Base-by-base conservation (phyloP, 1,284 basidiomycete species). In the Agaricales sp. region DNA sequence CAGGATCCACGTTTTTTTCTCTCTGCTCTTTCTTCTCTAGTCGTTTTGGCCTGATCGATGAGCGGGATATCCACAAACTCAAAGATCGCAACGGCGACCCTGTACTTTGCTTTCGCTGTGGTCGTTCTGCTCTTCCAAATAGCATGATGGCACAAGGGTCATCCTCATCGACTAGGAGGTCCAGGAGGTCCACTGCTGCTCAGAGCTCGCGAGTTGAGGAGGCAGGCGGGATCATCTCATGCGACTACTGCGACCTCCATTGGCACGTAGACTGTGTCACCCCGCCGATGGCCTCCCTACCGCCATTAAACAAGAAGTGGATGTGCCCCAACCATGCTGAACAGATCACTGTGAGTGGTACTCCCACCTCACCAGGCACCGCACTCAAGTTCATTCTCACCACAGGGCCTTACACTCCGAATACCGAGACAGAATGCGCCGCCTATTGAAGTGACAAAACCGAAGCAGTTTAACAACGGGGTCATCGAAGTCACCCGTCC, bases 271-370 rank as follows among this genome's bases (percentile, higher is more conserved):
- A 99, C 63, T 99, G 95, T 61, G 71, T 99, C 25, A 84, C 89
- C 58, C 96, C 95, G 16, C 95, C 96, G 2, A 70, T 97, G 57
- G 73, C 85, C 18, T 75, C 75, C 43, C 85, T 98, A 79, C 96
- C 96, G 2, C 77, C 85, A 21, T 80, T 87, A 50, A 81, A 80
- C 55, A 85, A 85, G 68, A 96, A 94, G 66, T 99, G 96, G 95
- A 97, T 95, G 91, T 99, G 95, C 67, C 96, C 96, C 1, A 92
- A 93, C 59, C 95, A 99, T 63, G 82, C 83, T 22, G 90, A 95
- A 53, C 81, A 83, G 54, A 74, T 87, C 51, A 64, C 88, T 53
- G 87, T 88, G 59, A 62, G 82, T 61, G 43, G 21, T 26, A 44
- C 38, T 46, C 43, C 23, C 20, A n/a, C 8, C 25, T 48, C 39